A percentile compares a stretch with the other conserved stretches of the same genome.
Evolutionary conservation across 148 eudicot species (phyloP).

Genomic region (Silene uniflora): DNA sequence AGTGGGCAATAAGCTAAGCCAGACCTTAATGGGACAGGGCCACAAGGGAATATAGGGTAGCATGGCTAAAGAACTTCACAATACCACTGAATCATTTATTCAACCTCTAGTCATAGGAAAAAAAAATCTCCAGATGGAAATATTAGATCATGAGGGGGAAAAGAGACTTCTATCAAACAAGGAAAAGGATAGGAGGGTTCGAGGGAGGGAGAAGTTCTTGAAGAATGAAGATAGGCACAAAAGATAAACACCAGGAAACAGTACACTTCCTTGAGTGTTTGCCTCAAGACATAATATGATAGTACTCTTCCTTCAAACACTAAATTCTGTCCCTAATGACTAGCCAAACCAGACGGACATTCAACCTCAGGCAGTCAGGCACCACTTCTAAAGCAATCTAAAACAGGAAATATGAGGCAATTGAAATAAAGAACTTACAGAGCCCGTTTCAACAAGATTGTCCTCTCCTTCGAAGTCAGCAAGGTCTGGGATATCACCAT

Average conservation of each 20-base stretch:
- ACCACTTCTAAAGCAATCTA: not conserved
- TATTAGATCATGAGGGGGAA: not conserved
- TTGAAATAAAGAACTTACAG: conserved; percentile 42
- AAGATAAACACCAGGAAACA: not conserved
- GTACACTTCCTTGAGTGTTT: not conserved
- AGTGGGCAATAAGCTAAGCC: not conserved
- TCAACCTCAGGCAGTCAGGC: not conserved
- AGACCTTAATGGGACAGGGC: not conserved
- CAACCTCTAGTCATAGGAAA: not conserved
- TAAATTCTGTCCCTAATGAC: not conserved
- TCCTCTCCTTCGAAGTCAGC: conserved; percentile 81
- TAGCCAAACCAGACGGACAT: not conserved
- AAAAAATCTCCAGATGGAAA: not conserved
- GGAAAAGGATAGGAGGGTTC: not conserved
- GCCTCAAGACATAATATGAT: not conserved
- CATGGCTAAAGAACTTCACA: not conserved
- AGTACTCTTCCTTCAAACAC: not conserved
- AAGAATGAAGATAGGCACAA: not conserved
- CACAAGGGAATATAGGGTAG: not conserved
- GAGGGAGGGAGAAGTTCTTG: not conserved
- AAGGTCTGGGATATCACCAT: conserved; percentile 91
- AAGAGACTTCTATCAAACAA: not conserved
- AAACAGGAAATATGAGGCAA: not conserved
- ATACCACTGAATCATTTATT: not conserved
- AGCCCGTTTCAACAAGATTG: conserved; percentile 72